These are phyloP conservation scores for Penicillium silybi DNA, from an alignment of 495 filamentous ascomycete genomes.

Conservation along the genomic window DNA sequence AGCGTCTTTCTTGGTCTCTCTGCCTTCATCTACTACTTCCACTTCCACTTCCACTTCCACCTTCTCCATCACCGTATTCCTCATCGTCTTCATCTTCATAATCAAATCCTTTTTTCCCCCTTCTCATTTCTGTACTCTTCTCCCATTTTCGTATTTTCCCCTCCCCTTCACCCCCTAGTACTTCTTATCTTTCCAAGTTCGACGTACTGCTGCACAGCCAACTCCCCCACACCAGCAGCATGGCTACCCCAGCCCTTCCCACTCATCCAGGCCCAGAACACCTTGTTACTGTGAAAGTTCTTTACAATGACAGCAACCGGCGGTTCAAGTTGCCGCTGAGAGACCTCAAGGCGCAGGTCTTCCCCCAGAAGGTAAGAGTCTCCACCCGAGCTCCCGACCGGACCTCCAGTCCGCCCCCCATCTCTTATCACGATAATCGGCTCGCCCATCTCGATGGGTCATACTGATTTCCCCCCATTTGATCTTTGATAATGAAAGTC, in stretches of 20 bases:
- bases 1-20: background rate
- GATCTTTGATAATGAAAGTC: background rate
- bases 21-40: background rate
- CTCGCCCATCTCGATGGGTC: slow-evolving; percentile 2
- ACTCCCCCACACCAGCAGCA: slow-evolving; percentile 18
- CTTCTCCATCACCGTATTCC: background rate
- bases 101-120: background rate
- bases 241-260: slow-evolving; percentile 30
- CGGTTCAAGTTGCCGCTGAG: slow-evolving; percentile 87
- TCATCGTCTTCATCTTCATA: background rate
- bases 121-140: background rate
- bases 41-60: background rate
- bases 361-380: slow-evolving; percentile 81
- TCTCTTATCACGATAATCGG: slow-evolving; percentile 20
- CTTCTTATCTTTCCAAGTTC: slow-evolving; percentile 11
- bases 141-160: background rate
- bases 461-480: background rate
- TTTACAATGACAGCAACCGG: slow-evolving; percentile 64
- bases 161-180: slow-evolving; percentile 5
- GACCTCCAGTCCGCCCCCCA: slow-evolving; percentile 17
- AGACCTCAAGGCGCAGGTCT: slow-evolving; percentile 70
- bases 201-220: background rate
- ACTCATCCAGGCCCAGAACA: slow-evolving; percentile 57
- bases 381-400: slow-evolving; percentile 35
- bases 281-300: slow-evolving; percentile 80